Base-by-base conservation (phyloP, 768 basidiomycete genomes). In the Naganishia onofrii region DNA sequence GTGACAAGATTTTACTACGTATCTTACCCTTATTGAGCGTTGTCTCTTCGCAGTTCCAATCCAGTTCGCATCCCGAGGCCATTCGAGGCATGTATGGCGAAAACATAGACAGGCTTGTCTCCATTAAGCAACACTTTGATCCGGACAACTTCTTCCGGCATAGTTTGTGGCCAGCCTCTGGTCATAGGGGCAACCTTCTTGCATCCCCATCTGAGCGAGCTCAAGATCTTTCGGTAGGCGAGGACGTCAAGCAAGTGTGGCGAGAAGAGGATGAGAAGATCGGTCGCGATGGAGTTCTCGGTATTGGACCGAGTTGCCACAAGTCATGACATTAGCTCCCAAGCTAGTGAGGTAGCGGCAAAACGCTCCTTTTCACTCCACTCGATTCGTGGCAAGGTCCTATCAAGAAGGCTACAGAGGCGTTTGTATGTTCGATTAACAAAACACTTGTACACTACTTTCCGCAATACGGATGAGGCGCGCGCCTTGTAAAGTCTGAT, bases 81-180 rank as follows among this genome's bases (percentile, higher is more conserved):
- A 76, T 82, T 13, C 55, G 67, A 17, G 73, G 73, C 7, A 74
- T 76, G 0, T 90, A 86, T 76, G 91, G 91, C 2, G 84, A 85
- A 60, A 91, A 90, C 77, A 93, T 90, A 88, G 77, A 82, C 0
- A 86, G 89, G 38, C 84, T 94, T 1, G 82, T 84, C 42, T 85
- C 86, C 72, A 83, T 93, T 78, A 95, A 94, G 82, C 82, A 84
- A 71, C 81, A 83, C 58, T 90, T 92, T 74, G 93, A 95, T 77
- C 92, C 92, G 0, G 80, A 82, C 51, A 88, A 88, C 70, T 71
- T 94, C 52, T 92, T 93, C 83, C 84, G 81, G 70, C 89, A 92
- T 76, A 85, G 87, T 15, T 87, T 92, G 76, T 94, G 92, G 90
- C 92, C 92, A 23, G 44, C 52, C 63, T 26, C 44, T 46, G 66